These are phyloP conservation scores for Sugiyamaella neomexicana DNA, from an alignment of 1,139 yeast species.

Conservation along the genomic window DNA sequence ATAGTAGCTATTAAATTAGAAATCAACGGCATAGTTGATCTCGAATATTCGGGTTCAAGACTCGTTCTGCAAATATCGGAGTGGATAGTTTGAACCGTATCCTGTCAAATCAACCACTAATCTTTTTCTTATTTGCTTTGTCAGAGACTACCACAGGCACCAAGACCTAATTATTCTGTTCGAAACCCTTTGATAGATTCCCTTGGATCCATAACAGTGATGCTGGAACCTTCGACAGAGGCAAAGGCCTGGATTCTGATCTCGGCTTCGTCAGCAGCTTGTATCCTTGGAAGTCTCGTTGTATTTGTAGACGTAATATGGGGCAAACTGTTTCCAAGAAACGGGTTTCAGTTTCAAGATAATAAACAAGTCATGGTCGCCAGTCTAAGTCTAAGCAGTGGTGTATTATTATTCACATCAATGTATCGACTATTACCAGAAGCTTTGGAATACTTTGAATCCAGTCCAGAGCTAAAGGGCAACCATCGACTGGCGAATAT, in stretches of 20 bases:
- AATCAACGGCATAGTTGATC: too few species aligned
- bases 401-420: conserved; percentile 66
- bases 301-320: conserved; percentile 55
- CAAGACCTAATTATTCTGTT: too few species aligned
- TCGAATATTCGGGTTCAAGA: too few species aligned
- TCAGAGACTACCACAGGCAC: too few species aligned
- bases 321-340: conserved; percentile 38
- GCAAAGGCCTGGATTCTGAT: conserved; percentile 56
- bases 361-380: conserved; percentile 63
- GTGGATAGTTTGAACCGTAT: too few species aligned
- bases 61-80: too few species aligned
- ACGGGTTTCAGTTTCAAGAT: conserved; percentile 53
- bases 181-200: too few species aligned
- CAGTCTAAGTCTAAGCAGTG: conserved; percentile 71
- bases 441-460: conserved; percentile 43
- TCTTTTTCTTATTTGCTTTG: too few species aligned
- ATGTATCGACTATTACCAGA: conserved; percentile 73
- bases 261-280: conserved; percentile 54
- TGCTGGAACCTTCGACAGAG: conserved; percentile 1
- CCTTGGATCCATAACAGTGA: not conserved
- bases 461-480: conserved; percentile 34
- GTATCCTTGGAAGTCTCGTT: conserved; percentile 58
- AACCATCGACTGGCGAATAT: conserved; percentile 38
- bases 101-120: too few species aligned
- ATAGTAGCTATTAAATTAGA: not conserved